A percentile compares a stretch with the other conserved stretches of the same genome.
Conservation (phyloP, 306 rosid genomes). For the Luffa acutangula region DNA sequence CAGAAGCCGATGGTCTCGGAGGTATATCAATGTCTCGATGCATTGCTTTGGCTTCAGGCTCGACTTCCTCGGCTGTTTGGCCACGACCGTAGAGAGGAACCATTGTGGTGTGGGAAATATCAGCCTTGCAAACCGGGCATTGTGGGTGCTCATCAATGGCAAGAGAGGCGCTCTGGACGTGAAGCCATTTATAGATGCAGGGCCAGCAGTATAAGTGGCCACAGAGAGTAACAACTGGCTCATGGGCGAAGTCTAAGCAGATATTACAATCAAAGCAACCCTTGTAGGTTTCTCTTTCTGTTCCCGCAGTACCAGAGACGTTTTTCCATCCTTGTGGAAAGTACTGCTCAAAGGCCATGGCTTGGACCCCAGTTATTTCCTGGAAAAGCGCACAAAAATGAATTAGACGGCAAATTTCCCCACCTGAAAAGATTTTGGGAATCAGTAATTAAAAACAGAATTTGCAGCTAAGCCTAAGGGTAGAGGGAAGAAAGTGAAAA, state of each 20-base stretch:
- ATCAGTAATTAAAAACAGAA: not conserved
- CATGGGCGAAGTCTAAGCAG: constrained; percentile 68
- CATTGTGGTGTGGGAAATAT: constrained; percentile 65
- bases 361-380: constrained; percentile 9
- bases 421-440: not conserved
- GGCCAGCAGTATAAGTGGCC: constrained; percentile 99
- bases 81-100: constrained; percentile 82
- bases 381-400: not conserved
- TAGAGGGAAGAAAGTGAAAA: not conserved
- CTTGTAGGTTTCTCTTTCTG: constrained; percentile 33
- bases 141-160: constrained; percentile 66
- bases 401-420: not conserved
- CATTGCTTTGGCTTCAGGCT: constrained; percentile 23
- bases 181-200: constrained; percentile 91
- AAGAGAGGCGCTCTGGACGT: constrained; percentile 64
- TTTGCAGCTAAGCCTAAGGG: not conserved
- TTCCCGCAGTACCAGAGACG: constrained; percentile 18
- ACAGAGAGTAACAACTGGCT: constrained; percentile 84
- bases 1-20: constrained; percentile 70
- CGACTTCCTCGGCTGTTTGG: constrained; percentile 22
- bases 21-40: constrained; percentile 34
- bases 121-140: constrained; percentile 92
- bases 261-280: constrained; percentile 84
- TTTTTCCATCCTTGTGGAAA: constrained; percentile 40
- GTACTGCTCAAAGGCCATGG: constrained; percentile 57